Evolutionary conservation across 345 rosid genomes (phyloP).

Genomic region (Moringa oleifera): DNA sequence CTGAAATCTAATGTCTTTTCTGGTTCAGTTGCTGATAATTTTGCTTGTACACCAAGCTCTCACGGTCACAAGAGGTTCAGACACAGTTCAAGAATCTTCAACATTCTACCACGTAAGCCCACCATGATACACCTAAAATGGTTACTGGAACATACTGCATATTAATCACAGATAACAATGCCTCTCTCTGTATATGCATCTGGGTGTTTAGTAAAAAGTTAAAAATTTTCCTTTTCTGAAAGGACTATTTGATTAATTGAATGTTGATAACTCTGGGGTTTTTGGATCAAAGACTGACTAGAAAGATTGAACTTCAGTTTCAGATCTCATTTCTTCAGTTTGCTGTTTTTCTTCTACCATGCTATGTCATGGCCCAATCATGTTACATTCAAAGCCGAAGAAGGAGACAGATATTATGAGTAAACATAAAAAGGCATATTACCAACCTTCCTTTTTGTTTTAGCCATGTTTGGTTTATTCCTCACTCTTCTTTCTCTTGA

Average conservation of each 20-base stretch:
- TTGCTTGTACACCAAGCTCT: constrained; percentile 53
- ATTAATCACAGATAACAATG: background rate
- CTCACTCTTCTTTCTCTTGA: background rate
- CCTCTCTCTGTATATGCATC: background rate
- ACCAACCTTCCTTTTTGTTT: too few relatives aligned
- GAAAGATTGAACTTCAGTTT: constrained; percentile 25
- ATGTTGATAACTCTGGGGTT: background rate
- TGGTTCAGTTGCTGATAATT: constrained; percentile 44
- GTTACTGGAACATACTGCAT: background rate
- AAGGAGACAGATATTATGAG: constrained; percentile 35
- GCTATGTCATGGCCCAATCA: constrained; percentile 48
- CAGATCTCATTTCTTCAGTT: constrained; percentile 62
- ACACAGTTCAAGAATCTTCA: constrained; percentile 40
- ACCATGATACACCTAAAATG: background rate
- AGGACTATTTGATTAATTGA: background rate
- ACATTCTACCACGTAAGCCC: constrained; percentile 37
- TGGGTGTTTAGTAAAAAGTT: background rate
- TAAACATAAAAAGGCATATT: too few relatives aligned
- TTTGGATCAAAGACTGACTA: constrained; percentile 6
- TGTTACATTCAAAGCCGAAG: constrained; percentile 55
- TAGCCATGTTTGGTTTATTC: background rate
- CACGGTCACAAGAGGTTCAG: constrained; percentile 34
- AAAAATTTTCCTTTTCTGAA: background rate
- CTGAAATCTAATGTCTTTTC: constrained; percentile 8
- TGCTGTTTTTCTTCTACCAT: constrained; percentile 57